Evolutionary conservation across 495 filamentous ascomycete species (phyloP).

Genomic region (Xylaria venustula): DNA sequence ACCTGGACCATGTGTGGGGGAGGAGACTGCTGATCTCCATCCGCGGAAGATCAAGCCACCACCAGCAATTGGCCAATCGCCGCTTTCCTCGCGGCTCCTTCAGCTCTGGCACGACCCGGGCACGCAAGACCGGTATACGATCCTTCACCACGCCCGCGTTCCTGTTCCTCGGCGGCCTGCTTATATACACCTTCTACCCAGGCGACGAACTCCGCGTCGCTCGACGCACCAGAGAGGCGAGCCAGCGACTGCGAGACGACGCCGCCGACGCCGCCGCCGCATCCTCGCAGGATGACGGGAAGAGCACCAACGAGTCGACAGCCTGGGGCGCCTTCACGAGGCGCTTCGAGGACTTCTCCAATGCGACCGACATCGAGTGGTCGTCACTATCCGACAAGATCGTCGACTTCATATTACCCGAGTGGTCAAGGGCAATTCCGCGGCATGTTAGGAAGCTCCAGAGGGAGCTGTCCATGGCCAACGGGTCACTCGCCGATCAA

Average conservation of each 20-base stretch:
- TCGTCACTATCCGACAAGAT: slow-evolving; percentile 62
- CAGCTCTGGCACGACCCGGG: slow-evolving; percentile 16
- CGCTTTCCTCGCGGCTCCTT: slow-evolving; percentile 29
- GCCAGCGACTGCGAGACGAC: neutral
- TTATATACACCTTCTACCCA: slow-evolving; percentile 44
- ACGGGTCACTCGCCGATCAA: slow-evolving; percentile 83
- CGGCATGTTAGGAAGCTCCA: slow-evolving; percentile 81
- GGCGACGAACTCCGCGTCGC: slow-evolving; percentile 36
- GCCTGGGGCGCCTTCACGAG: slow-evolving; percentile 61
- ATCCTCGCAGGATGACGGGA: neutral
- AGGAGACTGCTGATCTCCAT: neutral
- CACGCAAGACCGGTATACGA: slow-evolving; percentile 23
- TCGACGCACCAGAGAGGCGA: slow-evolving; percentile 9
- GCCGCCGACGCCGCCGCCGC: neutral
- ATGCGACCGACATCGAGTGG: slow-evolving; percentile 54
- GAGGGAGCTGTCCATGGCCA: slow-evolving; percentile 78
- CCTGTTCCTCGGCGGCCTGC: slow-evolving; percentile 34
- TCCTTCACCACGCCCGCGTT: slow-evolving; percentile 23
- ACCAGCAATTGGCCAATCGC: slow-evolving; percentile 4
- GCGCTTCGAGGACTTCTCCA: slow-evolving; percentile 59
- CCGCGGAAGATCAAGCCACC: neutral
- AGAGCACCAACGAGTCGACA: slow-evolving; percentile 25
- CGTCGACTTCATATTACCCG: slow-evolving; percentile 68
- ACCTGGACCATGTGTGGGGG: slow-evolving; percentile 4
- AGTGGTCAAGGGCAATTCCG: slow-evolving; percentile 77